Conservation (phyloP, 2,329 filamentous ascomycete species). For the Exophiala dermatitidis region DNA sequence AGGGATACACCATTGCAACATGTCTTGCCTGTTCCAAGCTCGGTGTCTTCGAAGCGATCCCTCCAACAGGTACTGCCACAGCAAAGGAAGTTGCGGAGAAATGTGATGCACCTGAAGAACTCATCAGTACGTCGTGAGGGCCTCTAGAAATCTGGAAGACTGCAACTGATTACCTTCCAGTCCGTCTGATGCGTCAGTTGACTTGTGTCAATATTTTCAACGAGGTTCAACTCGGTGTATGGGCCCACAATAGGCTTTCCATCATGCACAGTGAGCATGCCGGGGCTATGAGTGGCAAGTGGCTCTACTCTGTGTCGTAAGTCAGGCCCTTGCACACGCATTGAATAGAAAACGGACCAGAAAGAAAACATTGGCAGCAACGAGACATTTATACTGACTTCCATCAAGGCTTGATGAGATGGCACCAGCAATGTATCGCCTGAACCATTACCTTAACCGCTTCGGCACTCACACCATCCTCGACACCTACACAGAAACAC, state of each 20-base stretch:
- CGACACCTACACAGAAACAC: slow-evolving; percentile 17
- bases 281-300: slow-evolving; percentile 6
- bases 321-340: not conserved
- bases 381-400: not conserved
- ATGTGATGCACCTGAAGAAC: slow-evolving; percentile 24
- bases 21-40: slow-evolving; percentile 23
- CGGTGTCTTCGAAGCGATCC: slow-evolving; percentile 28
- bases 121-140: slow-evolving; percentile 22
- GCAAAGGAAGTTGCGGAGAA: slow-evolving; percentile 23
- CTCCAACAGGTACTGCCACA: slow-evolving; percentile 25
- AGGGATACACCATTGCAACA: slow-evolving; percentile 8
- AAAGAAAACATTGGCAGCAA: not conserved
- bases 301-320: slow-evolving; percentile 8
- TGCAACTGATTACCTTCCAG: slow-evolving; percentile 11
- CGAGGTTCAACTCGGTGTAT: slow-evolving; percentile 27
- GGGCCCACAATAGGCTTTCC: slow-evolving; percentile 29
- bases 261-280: slow-evolving; percentile 17
- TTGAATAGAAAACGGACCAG: not conserved
- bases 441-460: slow-evolving; percentile 25
- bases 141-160: not conserved
- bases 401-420: slow-evolving; percentile 24
- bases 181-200: slow-evolving; percentile 26
- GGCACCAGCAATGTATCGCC: slow-evolving; percentile 20
- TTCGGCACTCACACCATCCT: slow-evolving; percentile 18
- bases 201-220: slow-evolving; percentile 29